Evolutionary conservation across 1,284 basidiomycete genomes (phyloP).

Genomic region (Ganoderma resinaceum): DNA sequence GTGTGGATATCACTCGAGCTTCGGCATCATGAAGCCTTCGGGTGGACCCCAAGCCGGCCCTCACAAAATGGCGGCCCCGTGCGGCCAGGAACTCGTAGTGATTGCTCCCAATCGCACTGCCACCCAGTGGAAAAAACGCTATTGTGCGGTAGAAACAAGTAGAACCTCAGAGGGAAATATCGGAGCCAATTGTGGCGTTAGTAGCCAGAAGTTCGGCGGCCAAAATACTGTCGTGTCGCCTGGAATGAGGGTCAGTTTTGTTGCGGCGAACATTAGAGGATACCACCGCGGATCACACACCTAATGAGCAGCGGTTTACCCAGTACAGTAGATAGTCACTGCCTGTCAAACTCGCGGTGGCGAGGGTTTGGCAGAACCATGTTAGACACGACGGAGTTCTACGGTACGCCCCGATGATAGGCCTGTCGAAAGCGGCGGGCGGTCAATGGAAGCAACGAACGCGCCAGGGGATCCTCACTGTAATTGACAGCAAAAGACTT

Average conservation of each 20-base stretch:
- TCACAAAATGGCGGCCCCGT: not conserved
- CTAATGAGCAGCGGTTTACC: not conserved
- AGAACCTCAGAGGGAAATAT: not conserved
- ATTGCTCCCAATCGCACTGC: not conserved
- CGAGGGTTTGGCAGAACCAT: not conserved
- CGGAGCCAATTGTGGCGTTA: not conserved
- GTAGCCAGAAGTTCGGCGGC: not conserved
- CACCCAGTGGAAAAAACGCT: not conserved
- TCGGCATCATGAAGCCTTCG: too few relatives aligned
- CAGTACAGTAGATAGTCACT: not conserved
- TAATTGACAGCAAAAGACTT: constrained; percentile 2
- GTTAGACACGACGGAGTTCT: not conserved
- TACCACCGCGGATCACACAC: not conserved
- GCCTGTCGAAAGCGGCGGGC: constrained; percentile 2
- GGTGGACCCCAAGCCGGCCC: too few relatives aligned
- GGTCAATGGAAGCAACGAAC: constrained; percentile 19
- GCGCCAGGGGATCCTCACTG: constrained; percentile 3
- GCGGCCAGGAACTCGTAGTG: not conserved
- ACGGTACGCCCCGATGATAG: constrained; percentile 5
- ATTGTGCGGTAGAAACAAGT: not conserved
- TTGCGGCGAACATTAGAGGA: not conserved
- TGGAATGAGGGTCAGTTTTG: not conserved
- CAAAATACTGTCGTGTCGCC: not conserved
- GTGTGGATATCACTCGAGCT: too few relatives aligned
- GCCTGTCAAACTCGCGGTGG: not conserved